Evolutionary conservation across 257 asterid species (phyloP), one percentile per base, ranked within the genome.

Genomic region (Paulownia fortunei): DNA sequence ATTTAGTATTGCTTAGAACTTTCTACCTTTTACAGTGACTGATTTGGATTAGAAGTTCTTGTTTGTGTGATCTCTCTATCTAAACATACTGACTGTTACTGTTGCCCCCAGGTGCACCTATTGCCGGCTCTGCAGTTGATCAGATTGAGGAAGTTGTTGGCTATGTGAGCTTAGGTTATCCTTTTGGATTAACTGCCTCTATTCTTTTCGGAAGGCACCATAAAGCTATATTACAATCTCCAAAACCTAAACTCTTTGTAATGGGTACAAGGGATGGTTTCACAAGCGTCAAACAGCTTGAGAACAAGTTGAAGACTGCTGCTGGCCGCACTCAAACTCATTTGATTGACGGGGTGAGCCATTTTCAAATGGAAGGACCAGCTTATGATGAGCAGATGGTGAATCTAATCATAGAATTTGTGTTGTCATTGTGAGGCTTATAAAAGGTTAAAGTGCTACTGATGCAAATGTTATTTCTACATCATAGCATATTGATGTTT

Each of bases 341-440:
- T 75, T 74, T 93, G 15, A 87, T 93, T n/a, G 87, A 93, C 30
- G 97, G 98, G 4, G 97, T 77, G 3, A 80, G 89, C 85, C 98
- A 93, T 67, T 93, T 93, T 69, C 94, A 93, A 55, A 93, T 93
- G 98, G 98, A 93, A 68, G 97, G 98, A 0, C 93, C 91, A 26
- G 90, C 86, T 56, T 93, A 79, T 81, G 97, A 91, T 79, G 89
- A 82, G 37, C 90, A 87, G 84, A 88, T 93, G 94, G 92, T 79
- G 2, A 76, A 86, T 59, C 81, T 90, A 37, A 90, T 93, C 70
- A 32, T 70, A 0, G 77, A 87, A 19, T 93, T 87, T 76, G 78
- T 87, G 58, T 37, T 84, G 24, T 80, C 91, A 0, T 82, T 88
- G 62, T 84, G 72, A 86, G 71, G 39, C 62, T 56, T 55, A 11